Base-by-base conservation (phyloP, 768 basidiomycete species). In the Lactarius deliciosus region DNA sequence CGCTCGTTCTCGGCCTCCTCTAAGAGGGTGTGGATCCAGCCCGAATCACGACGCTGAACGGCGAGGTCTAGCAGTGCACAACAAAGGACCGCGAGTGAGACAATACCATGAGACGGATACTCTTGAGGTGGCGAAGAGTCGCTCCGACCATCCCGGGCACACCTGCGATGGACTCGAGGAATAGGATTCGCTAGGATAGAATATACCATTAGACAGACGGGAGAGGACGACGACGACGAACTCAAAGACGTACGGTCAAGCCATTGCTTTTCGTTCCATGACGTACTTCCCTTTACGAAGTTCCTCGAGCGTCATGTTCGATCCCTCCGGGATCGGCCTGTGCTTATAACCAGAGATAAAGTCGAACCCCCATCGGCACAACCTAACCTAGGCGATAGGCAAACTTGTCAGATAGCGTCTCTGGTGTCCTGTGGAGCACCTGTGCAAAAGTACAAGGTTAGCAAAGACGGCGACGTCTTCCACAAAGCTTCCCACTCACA, bases 1-100 rank as follows among this genome's bases (percentile, higher is more conserved):
- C 96, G 82, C 79, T 99, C 96, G 75, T 98, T 98, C 74, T 98
- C 94, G 15, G 95, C 94, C 79, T 97, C 96, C 74, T 94, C 90
- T 20, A 97, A 79, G 54, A 94, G 85, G 7, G 94, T 96, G 75
- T 95, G 92, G 69, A 97, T 97, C 94, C 94, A 95, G 43, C 85
- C 82, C 32, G 80, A 81, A 72, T 86, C 84, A 65, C 83, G 80
- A 71, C 80, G 77, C 81, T 85, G 68, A 54, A 20, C 38, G 25
- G n/a, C 25, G 11, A 34, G 47, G 15, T 13, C 22, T 6, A 34
- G 50, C 38, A 32, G 38, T 38, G 45, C 34, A 20, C 65, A 69
- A 61, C 47, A 62, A 16, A 32, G 34, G 61, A 22, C 11, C 4
- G 11, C 22, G 32, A 68, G 40, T 22, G 40, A 28, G 36, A 63